Conservation (phyloP, 108 stramenopile genomes). For the Poteriospumella lacustris region DNA sequence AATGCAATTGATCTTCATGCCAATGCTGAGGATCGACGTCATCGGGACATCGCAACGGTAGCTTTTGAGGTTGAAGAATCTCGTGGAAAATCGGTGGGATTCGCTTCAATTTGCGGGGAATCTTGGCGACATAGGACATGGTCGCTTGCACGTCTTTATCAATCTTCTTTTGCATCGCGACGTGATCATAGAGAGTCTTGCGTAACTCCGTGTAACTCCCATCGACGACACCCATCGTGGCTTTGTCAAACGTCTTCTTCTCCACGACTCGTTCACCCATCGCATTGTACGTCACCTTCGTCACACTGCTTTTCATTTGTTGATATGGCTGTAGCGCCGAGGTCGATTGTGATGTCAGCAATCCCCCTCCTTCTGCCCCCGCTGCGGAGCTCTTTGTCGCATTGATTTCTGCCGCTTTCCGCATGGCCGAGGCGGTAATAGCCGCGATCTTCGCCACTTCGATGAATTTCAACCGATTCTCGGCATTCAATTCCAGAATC, state of each 20-base stretch:
- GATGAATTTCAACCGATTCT: background rate
- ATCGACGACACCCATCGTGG: background rate
- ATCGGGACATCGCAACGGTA: no score
- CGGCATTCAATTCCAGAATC: background rate
- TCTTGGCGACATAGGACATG: background rate
- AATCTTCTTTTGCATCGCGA: background rate
- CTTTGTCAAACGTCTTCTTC: background rate
- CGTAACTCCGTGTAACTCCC: background rate
- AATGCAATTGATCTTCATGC: background rate
- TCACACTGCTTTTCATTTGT: background rate
- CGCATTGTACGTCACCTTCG: background rate
- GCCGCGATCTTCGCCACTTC: conserved; percentile 13
- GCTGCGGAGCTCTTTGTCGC: background rate
- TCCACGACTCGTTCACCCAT: background rate
- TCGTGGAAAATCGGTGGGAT: background rate
- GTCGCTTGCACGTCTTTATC: background rate
- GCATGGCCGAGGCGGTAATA: background rate
- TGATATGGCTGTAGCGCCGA: background rate
- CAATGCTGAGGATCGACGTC: background rate
- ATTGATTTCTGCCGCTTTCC: background rate
- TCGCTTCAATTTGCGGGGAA: background rate
- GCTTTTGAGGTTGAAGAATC: no score
- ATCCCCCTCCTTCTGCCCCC: background rate
- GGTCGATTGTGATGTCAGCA: background rate
- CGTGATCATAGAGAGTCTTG: background rate